phyloP scores from a whole-genome alignment of 2,329 filamentous ascomycete species.

The Aspergillus sergii region DNA sequence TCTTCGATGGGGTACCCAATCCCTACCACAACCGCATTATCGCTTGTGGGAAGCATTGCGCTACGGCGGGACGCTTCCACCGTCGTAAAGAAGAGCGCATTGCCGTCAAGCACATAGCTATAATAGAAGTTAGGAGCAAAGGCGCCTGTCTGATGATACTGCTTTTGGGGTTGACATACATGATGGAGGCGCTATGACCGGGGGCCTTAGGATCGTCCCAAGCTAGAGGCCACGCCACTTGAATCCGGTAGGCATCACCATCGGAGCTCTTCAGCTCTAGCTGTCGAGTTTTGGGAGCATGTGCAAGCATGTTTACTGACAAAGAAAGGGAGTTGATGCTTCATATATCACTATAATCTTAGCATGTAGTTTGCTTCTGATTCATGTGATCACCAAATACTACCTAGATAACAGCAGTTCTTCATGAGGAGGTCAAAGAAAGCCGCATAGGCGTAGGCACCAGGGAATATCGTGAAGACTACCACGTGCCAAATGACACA shows the following conservation, averaged over 20 bases:
- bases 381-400: not conserved
- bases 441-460: not conserved
- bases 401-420: not conserved
- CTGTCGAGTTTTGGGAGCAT: constrained; percentile 10
- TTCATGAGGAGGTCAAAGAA: not conserved
- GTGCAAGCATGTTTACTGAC: not conserved
- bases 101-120: constrained; percentile 32
- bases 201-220: constrained; percentile 18
- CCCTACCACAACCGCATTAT: constrained; percentile 26
- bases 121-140: too few relatives aligned
- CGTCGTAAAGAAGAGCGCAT: constrained; percentile 30
- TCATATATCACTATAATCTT: not conserved
- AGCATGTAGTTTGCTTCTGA: not conserved
- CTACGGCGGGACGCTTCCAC: constrained; percentile 27
- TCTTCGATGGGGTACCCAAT: constrained; percentile 28
- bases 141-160: not conserved
- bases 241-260: constrained; percentile 23
- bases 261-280: constrained; percentile 13
- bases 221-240: constrained; percentile 29
- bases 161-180: constrained; percentile 19
- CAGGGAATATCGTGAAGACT: not conserved
- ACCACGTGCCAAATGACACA: not conserved
- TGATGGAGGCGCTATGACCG: constrained; percentile 12
- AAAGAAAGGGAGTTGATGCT: not conserved
- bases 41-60: constrained; percentile 12